Evolutionary conservation across 208 protist species (phyloP), one percentile per base, ranked within the genome.

Genomic region (Naegleria gruberi): DNA sequence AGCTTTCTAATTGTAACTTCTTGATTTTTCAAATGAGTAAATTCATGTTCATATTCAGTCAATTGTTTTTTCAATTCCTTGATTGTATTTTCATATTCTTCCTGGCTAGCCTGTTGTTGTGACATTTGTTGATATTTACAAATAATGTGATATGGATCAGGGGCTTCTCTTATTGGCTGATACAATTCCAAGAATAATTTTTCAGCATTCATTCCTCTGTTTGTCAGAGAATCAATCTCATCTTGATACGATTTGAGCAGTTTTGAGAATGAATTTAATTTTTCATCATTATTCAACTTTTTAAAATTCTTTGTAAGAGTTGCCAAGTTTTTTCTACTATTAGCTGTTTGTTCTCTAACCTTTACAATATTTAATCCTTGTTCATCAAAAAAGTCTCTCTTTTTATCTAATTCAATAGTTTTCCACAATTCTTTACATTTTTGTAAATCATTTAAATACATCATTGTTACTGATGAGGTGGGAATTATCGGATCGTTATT

Each of bases 21-120:
- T 90, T 90, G 87, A 90, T 90, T 77, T 40, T 73, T 90, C 34
- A 90, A 47, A 41, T 77, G 26, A 15, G 19, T 82, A 55, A 90
- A 90, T 40, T 90, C 87, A n/a, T 45, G 5, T 84, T 90, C 87
- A 55, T 90, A 90, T 5, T 90, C 46, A 43, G 5, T 40, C 34
- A 90, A 41, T 37, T 77, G 12, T 34, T 77, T 77, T 40, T 84
- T 47, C n/a, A 90, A 77, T 84, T 47, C 30, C 7, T 6, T 7
- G 7, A 37, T 42, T 89, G 86, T 89, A 5, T 41, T 89, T 89
- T 84, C 17, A 30, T 44, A 45, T n/a, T 42, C 34, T 84, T 84
- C 37, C 44, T 87, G 41, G 37, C 40, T 87, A 26, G 0, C 55
- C 26, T 30, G 15, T 12, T 40, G 30, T 55, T 55, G 17, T 19